Base-by-base conservation (phyloP, 371 early-diverging fungal genomes). In the Mucor racemosus region DNA sequence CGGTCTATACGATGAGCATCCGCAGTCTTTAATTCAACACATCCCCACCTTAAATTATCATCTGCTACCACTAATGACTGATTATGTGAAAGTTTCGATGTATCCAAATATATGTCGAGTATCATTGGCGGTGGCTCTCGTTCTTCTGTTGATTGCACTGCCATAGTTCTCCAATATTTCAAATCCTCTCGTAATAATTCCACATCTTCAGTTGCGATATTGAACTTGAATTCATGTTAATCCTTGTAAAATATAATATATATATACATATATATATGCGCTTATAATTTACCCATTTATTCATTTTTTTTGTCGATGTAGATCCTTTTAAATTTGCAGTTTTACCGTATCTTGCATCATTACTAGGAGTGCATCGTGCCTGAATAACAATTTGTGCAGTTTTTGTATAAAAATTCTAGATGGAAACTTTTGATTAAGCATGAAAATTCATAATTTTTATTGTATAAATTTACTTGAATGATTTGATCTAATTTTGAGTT, bases 71-170 rank as follows among this genome's bases (percentile, higher is more conserved):
- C 31, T 19, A 73, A 48, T 15, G 73, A 65, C 55, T 68, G 65
- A 39, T 73, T 65, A 11, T 58, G 54, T 9, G 73, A 58, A 14
- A 73, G 38, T 55, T 48, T 68, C 3, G 92, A 87, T 4, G 91
- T 82, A 69, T 95, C 94, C 54, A 95, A 73, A 66, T 84, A 90
- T 35, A 95, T 80, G 62, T 93, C 92, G 57, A 95, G 86, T 39
- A 88, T 77, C 85, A 95, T 85, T 14, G 91, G 88, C 9, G 89
- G 90, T 17, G 87, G 84, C 33, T 64, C 67, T 31, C 58, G 63
- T 35, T 67, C 71, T 14, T 9, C 40, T 63, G 26, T 44, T 55
- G 67, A 19, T 31, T 65, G 68, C 48, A 76, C 62, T 14, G 84
- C 80, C 19, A 75, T 63, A 14, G 75, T 73, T 55, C 90, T 84